Evolutionary conservation across 2,329 filamentous ascomycete genomes (phyloP).

Genomic region (Penicillium crustosum): DNA sequence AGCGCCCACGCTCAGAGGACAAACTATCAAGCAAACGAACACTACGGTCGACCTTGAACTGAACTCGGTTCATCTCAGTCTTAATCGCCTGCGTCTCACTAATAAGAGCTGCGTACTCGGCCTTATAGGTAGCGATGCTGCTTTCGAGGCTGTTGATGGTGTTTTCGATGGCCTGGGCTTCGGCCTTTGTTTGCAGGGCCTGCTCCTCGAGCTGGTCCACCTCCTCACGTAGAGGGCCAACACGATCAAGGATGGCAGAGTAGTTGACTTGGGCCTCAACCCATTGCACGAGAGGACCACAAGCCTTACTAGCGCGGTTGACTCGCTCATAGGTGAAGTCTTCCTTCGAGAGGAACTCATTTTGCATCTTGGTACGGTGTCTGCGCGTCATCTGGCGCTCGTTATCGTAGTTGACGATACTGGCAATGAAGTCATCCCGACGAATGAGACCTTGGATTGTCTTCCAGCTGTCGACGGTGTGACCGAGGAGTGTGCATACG

Average conservation of each 20-base stretch:
- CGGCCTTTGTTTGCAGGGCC: conserved; percentile 86
- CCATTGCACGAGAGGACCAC: conserved; percentile 95
- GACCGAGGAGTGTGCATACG: conserved; percentile 91
- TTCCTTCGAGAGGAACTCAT: conserved; percentile 85
- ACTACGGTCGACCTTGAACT: conserved; percentile 97
- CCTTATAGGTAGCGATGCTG: conserved; percentile 94
- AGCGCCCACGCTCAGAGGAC: conserved; percentile 86
- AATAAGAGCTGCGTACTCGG: conserved; percentile 91
- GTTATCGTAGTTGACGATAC: conserved; percentile 96
- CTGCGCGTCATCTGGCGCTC: conserved; percentile 87
- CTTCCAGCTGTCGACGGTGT: conserved; percentile 90
- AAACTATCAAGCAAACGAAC: conserved; percentile 91
- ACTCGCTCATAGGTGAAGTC: conserved; percentile 97
- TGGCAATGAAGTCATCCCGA: conserved; percentile 93
- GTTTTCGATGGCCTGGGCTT: conserved; percentile 87
- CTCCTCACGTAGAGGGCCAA: conserved; percentile 88
- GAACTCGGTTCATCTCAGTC: conserved; percentile 89
- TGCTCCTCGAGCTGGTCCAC: conserved; percentile 83
- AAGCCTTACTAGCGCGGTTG: conserved; percentile 93
- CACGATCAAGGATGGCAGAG: conserved; percentile 92
- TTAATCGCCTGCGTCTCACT: conserved; percentile 98
- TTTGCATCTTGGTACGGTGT: conserved; percentile 83
- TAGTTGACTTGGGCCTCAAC: conserved; percentile 95
- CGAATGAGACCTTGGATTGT: conserved; percentile 84
- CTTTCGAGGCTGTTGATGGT: conserved; percentile 80